phyloP scores from a whole-genome alignment of 495 filamentous ascomycete species.

The Rhypophila decipiens region DNA sequence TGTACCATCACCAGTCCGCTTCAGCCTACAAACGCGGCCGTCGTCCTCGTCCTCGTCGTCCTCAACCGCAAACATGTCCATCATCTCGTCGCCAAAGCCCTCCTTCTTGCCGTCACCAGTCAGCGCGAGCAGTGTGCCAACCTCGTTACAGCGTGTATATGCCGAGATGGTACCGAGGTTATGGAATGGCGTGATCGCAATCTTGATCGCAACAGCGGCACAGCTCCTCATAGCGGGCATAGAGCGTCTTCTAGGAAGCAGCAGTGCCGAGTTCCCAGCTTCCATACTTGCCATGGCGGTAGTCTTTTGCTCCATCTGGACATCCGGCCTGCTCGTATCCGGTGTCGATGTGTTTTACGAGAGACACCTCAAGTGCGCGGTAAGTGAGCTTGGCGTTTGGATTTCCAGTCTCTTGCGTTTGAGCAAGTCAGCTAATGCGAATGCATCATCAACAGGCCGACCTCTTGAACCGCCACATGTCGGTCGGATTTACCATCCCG shows the following conservation, averaged over 20 bases:
- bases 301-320: slow-evolving; percentile 12
- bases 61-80: no score
- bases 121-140: no score
- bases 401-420: background rate
- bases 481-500: slow-evolving; percentile 40
- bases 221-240: slow-evolving; percentile 24
- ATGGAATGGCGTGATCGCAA: slow-evolving; percentile 13
- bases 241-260: slow-evolving; percentile 11
- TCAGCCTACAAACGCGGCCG: no score
- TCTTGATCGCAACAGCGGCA: slow-evolving; percentile 13
- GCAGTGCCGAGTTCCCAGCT: slow-evolving; percentile 20
- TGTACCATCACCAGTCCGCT: background rate
- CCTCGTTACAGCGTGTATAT: no score
- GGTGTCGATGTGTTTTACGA: slow-evolving; percentile 25
- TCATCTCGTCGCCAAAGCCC: no score
- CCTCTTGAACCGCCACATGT: slow-evolving; percentile 44
- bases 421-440: background rate
- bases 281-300: slow-evolving; percentile 26
- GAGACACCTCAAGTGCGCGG: slow-evolving; percentile 28
- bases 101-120: no score
- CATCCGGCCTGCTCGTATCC: slow-evolving; percentile 5
- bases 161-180: background rate
- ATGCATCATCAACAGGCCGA: slow-evolving; percentile 18
- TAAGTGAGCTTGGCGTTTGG: slow-evolving; percentile 9
- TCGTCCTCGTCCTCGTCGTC: no score